These are phyloP conservation scores for Rhodomyrtus tomentosa DNA, from an alignment of 345 rosid genomes.

Conservation along the genomic window DNA sequence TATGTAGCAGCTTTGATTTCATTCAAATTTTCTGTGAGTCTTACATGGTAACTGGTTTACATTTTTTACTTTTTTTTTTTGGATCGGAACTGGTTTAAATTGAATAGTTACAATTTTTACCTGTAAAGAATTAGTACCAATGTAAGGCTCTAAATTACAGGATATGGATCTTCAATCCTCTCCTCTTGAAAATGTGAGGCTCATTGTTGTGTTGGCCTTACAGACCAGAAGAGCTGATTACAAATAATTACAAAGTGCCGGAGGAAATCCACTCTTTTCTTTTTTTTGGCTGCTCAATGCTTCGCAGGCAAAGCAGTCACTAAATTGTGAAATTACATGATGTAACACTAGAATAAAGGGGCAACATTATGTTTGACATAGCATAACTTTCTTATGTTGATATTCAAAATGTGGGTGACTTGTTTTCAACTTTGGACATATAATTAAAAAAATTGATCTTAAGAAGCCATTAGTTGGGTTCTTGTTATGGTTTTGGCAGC, in stretches of 20 bases:
- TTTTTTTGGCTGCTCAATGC: not conserved
- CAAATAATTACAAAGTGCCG: not conserved
- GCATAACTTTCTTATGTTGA: not conserved
- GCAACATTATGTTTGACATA: not conserved
- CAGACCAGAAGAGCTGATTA: not conserved
- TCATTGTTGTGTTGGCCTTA: not conserved
- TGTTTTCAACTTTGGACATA: not conserved
- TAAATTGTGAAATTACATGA: not conserved
- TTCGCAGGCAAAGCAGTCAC: not conserved
- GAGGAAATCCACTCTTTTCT: not conserved
- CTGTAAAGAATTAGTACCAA: not conserved
- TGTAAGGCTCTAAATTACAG: not conserved
- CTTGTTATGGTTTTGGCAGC: not conserved
- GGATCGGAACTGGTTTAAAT: not conserved
- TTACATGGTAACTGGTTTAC: not conserved
- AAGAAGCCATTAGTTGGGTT: not conserved
- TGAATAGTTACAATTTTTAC: not conserved
- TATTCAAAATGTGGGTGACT: not conserved
- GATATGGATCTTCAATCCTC: not conserved
- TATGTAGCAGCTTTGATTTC: not conserved
- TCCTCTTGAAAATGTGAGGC: not conserved
- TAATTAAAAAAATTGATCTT: not conserved
- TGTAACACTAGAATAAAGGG: not conserved
- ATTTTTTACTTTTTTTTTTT: too few relatives aligned
- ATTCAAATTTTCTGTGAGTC: not conserved